Conservation (phyloP, 441 rosid species). For the Populus hybrid region DNA sequence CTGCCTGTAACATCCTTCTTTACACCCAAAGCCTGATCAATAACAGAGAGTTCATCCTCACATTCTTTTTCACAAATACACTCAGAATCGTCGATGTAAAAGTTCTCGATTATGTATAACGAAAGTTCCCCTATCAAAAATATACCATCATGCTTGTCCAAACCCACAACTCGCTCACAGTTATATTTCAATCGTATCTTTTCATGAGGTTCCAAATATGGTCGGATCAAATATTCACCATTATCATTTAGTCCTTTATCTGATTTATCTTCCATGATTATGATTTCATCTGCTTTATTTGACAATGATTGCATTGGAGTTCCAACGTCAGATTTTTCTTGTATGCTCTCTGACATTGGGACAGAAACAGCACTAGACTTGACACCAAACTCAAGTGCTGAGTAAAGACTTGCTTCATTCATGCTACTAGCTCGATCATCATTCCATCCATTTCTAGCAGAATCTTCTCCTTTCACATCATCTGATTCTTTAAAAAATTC, state of each 20-base stretch:
- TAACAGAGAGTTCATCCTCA: too few relatives aligned
- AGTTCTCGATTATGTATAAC: too few relatives aligned
- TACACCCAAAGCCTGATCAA: too few relatives aligned
- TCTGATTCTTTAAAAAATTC: conserved; percentile 53
- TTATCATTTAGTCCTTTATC: conserved; percentile 91
- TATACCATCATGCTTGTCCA: too few relatives aligned
- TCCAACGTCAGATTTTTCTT: conserved; percentile 71
- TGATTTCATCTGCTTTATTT: conserved; percentile 63
- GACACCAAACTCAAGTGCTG: conserved; percentile 92
- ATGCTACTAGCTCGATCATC: conserved; percentile 82
- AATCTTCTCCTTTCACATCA: conserved; percentile 46
- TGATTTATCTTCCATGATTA: conserved; percentile 65
- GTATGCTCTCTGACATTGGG: conserved; percentile 72
- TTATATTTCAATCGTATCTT: too few relatives aligned
- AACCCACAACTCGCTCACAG: too few relatives aligned
- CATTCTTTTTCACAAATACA: too few relatives aligned
- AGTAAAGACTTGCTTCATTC: conserved; percentile 93
- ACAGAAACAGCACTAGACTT: conserved; percentile 77
- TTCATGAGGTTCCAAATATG: too few relatives aligned
- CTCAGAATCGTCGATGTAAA: too few relatives aligned
- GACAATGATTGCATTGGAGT: conserved; percentile 83
- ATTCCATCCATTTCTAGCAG: conserved; percentile 76
- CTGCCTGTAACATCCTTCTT: too few relatives aligned
- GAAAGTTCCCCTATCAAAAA: too few relatives aligned
- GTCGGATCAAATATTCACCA: conserved; percentile 98